Evolutionary conservation across 129 eudicot species (phyloP), one percentile per base, ranked within the genome.

Genomic region (Logfia minima): DNA sequence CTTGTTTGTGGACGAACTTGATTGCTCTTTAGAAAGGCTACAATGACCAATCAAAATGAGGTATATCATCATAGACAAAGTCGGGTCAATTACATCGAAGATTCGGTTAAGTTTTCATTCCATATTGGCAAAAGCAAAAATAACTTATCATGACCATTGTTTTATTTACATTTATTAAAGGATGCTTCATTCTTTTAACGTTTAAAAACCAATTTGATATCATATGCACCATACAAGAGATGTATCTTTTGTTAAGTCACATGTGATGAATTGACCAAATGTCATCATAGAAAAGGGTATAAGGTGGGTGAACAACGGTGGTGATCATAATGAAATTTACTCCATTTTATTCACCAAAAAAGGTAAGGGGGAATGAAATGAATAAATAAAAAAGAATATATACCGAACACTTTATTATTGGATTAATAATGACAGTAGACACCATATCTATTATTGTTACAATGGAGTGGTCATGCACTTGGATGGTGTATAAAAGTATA

Each of bases 341-440:
- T 65, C 5, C n/a, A 48, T 14, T 48, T 48, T 48, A 70, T 24
- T 78, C 71, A 24, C 77, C 75, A 8, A 58, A 41, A 37, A 77
- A 70, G 10, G 35, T 34, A 75, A 75, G 61, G 9, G 39, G 19
- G 11, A 69, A 76, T n/a, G 32, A 24, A 62, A 63, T 63, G 21
- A 59, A 80, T 66, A 34, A 66, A 75, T 43, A 75, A 23, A 74
- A 67, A 48, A 81, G 81, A 68, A 81, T 74, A 75, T 81, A 55
- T 81, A 45, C 84, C 66, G 26, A 75, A 43, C 77, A 79, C 80
- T 61, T 74, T 80, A 60, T 74, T 26, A 72, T 43, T 81, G 84
- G 52, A 60, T 43, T 76, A 75, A 81, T 81, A 58, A 81, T 68
- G 61, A 76, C 64, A 60, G 68, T 68, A 28, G 21, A 80, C 75